phyloP scores from a whole-genome alignment of 2,329 filamentous ascomycete genomes.

The Verticillium dahliae region DNA sequence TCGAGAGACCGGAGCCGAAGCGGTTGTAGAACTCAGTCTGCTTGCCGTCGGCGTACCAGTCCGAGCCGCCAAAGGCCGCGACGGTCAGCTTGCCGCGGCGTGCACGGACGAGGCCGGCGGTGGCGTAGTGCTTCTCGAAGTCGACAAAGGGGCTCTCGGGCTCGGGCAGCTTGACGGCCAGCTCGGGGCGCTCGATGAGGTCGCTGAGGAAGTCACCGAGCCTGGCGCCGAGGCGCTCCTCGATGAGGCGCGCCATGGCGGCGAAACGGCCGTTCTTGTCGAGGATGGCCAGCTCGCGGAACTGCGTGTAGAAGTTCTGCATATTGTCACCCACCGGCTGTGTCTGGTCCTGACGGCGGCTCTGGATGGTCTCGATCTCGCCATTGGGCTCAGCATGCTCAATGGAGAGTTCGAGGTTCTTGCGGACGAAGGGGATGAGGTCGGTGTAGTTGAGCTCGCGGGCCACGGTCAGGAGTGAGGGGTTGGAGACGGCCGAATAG shows the following conservation, averaged over 20 bases:
- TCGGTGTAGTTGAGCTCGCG: slow-evolving; percentile 11
- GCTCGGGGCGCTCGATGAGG: slow-evolving; percentile 12
- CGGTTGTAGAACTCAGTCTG: slow-evolving; percentile 11
- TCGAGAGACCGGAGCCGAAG: slow-evolving; percentile 13
- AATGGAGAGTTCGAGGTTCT: slow-evolving; percentile 13
- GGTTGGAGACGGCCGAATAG: slow-evolving; percentile 13
- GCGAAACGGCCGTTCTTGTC: slow-evolving; percentile 11
- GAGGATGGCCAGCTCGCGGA: slow-evolving; percentile 11
- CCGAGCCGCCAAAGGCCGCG: slow-evolving; percentile 11
- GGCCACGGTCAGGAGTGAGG: slow-evolving; percentile 11
- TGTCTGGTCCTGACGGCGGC: slow-evolving; percentile 12
- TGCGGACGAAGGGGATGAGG: slow-evolving; percentile 9
- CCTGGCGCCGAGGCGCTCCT: slow-evolving; percentile 3
- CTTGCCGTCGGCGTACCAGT: slow-evolving; percentile 10
- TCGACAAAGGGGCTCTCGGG: slow-evolving; percentile 9
- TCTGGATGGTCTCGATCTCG: slow-evolving; percentile 13
- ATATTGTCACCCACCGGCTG: slow-evolving; percentile 9
- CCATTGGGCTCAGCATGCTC: slow-evolving; percentile 10
- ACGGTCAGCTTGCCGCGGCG: slow-evolving; percentile 10
- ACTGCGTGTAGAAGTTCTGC: slow-evolving; percentile 10
- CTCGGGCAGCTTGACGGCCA: slow-evolving; percentile 7
- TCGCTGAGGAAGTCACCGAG: slow-evolving; percentile 12
- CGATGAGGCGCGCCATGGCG: slow-evolving; percentile 11
- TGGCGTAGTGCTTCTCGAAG: slow-evolving; percentile 10
- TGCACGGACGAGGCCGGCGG: slow-evolving; percentile 8